Evolutionary conservation across 2,329 filamentous ascomycete genomes (phyloP).

Genomic region (Xylaria sp.): DNA sequence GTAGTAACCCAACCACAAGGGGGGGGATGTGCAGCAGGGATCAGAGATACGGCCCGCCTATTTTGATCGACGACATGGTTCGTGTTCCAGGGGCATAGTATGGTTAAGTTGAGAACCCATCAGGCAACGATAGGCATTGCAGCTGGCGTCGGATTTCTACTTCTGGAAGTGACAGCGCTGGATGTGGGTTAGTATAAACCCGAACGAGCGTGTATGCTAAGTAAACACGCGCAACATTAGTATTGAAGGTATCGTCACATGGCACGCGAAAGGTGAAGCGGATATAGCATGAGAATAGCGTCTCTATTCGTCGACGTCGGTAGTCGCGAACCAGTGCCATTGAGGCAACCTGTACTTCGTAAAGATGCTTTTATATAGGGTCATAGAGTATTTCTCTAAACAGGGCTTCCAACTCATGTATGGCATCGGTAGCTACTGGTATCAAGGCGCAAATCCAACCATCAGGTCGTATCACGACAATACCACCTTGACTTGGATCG

Average conservation of each 20-base stretch:
- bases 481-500: conserved; percentile 30
- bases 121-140: conserved; percentile 1
- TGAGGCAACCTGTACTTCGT: background rate
- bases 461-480: conserved; percentile 44
- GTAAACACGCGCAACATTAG: background rate
- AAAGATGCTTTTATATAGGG: background rate
- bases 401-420: conserved; percentile 17
- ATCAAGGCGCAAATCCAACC: conserved; percentile 43
- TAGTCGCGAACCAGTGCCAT: background rate
- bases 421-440: conserved; percentile 4
- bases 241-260: background rate
- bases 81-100: background rate
- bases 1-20: background rate
- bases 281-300: background rate
- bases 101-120: background rate
- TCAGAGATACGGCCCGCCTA: conserved; percentile 2
- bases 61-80: conserved; percentile 13
- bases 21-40: background rate
- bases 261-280: background rate
- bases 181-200: background rate
- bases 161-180: background rate
- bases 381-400: conserved; percentile 20
- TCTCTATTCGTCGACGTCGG: background rate
- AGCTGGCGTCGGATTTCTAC: conserved; percentile 8
- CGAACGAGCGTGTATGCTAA: background rate